A percentile compares a stretch with the other conserved stretches of the same genome.
Conservation (phyloP, 108 stramenopile species). For the Skeletonema tropicum region DNA sequence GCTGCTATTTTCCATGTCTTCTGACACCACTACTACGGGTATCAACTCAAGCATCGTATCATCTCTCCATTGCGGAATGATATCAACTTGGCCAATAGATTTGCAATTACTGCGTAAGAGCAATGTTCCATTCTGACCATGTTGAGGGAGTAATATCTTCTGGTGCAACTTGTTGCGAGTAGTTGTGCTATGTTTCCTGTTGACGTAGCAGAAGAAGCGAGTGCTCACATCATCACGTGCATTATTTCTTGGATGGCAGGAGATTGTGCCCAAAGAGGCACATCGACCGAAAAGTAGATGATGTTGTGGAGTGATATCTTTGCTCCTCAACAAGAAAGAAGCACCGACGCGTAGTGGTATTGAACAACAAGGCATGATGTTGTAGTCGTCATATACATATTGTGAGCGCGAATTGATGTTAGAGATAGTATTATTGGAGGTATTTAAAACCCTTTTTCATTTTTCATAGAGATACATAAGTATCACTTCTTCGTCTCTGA, state of each 20-base stretch:
- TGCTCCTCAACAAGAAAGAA: background rate
- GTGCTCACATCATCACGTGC: background rate
- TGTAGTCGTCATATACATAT: no score
- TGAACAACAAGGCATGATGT: background rate
- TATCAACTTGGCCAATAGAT: conserved; percentile 24
- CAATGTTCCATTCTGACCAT: conserved; percentile 42
- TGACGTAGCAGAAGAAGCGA: background rate
- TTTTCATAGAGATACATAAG: no score
- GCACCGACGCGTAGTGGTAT: background rate
- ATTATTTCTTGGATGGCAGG: background rate
- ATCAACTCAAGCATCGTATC: conserved; percentile 32
- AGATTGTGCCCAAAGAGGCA: background rate
- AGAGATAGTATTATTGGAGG: no score
- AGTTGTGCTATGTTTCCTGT: background rate
- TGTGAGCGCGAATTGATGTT: no score
- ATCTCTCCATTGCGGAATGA: conserved; percentile 41
- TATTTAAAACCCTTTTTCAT: no score
- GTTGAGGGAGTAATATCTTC: conserved; percentile 19
- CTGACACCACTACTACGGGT: background rate
- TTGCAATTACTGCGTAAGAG: conserved; percentile 20
- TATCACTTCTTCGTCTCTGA: no score
- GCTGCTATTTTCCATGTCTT: background rate
- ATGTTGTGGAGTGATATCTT: background rate
- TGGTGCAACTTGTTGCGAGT: background rate
- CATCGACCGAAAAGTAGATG: background rate